These are phyloP conservation scores for Argentina anserina DNA, from an alignment of 306 rosid genomes.

Conservation along the genomic window DNA sequence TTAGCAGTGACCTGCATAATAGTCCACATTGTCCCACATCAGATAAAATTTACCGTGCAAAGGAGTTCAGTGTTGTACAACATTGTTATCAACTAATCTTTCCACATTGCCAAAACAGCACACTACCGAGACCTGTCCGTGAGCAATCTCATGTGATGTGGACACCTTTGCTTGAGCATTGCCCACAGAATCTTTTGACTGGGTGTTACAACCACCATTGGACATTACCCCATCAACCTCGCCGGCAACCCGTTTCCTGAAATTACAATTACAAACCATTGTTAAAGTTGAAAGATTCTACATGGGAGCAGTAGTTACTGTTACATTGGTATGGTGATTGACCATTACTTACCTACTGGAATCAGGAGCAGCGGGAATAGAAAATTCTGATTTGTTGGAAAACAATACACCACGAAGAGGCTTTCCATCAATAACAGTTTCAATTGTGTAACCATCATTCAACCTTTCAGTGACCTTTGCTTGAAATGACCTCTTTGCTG, in stretches of 20 bases:
- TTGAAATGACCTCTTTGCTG: constrained; percentile 64
- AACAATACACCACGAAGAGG: constrained; percentile 80
- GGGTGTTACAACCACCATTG: constrained; percentile 50
- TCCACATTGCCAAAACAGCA: background rate
- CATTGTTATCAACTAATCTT: background rate
- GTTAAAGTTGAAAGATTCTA: background rate
- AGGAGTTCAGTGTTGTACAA: background rate
- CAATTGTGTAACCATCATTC: constrained; percentile 59
- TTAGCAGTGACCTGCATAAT: constrained; percentile 49
- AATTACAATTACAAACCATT: constrained; percentile 22
- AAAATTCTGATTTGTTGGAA: constrained; percentile 46
- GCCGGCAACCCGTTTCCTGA: constrained; percentile 68
- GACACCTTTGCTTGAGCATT: constrained; percentile 32
- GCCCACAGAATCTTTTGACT: constrained; percentile 41
- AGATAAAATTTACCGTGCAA: constrained; percentile 7
- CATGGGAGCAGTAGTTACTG: background rate
- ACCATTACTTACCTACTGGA: constrained; percentile 45
- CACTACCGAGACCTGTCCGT: background rate
- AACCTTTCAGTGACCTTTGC: constrained; percentile 69
- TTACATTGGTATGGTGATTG: background rate
- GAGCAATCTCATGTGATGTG: constrained; percentile 21
- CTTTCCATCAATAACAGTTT: constrained; percentile 90
- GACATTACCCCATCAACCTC: constrained; percentile 42
- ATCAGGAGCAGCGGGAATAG: constrained; percentile 33
- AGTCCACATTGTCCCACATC: constrained; percentile 13